These are phyloP conservation scores for Sarocladiaceae sp. DNA, from an alignment of 2,329 filamentous ascomycete species.

Conservation along the genomic window DNA sequence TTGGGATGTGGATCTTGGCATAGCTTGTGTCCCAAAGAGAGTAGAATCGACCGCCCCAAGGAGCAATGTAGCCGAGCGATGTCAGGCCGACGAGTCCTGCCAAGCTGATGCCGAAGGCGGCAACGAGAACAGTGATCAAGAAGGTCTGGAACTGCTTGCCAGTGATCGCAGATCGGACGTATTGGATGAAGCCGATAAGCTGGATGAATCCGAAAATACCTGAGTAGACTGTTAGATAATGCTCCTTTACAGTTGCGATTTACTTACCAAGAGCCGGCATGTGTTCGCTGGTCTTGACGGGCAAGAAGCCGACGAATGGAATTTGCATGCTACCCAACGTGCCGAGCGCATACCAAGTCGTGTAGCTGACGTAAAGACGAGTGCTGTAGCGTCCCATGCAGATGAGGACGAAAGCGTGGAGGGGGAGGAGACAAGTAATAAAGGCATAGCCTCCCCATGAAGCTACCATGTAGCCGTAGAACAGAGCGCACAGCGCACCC, in stretches of 20 bases:
- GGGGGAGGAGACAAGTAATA: slow-evolving; percentile 93
- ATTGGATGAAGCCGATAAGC: slow-evolving; percentile 88
- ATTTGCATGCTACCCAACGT: slow-evolving; percentile 99
- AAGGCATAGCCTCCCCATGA: slow-evolving; percentile 99
- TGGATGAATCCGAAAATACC: slow-evolving; percentile 95
- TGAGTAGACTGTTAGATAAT: slow-evolving; percentile 28
- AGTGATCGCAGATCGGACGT: slow-evolving; percentile 80
- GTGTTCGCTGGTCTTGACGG: slow-evolving; percentile 95
- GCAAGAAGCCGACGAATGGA: slow-evolving; percentile 95
- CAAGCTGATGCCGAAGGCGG: slow-evolving; percentile 69
- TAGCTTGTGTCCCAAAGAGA: slow-evolving; percentile 98
- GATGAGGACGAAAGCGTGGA: slow-evolving; percentile 90
- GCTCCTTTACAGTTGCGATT: not conserved
- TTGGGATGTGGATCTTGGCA: slow-evolving; percentile 98
- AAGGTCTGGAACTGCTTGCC: slow-evolving; percentile 93
- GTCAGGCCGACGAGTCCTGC: slow-evolving; percentile 81
- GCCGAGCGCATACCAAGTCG: slow-evolving; percentile 95
- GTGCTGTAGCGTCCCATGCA: slow-evolving; percentile 97
- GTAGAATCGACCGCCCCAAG: slow-evolving; percentile 98
- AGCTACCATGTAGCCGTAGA: slow-evolving; percentile 99
- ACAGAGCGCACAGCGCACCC: slow-evolving; percentile 89
- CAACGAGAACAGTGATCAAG: slow-evolving; percentile 69
- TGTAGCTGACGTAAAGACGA: slow-evolving; percentile 92
- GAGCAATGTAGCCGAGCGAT: slow-evolving; percentile 85
- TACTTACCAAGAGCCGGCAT: slow-evolving; percentile 86